These are phyloP conservation scores for Exserohilum turcica DNA, from an alignment of 2,329 filamentous ascomycete genomes.

Conservation along the genomic window DNA sequence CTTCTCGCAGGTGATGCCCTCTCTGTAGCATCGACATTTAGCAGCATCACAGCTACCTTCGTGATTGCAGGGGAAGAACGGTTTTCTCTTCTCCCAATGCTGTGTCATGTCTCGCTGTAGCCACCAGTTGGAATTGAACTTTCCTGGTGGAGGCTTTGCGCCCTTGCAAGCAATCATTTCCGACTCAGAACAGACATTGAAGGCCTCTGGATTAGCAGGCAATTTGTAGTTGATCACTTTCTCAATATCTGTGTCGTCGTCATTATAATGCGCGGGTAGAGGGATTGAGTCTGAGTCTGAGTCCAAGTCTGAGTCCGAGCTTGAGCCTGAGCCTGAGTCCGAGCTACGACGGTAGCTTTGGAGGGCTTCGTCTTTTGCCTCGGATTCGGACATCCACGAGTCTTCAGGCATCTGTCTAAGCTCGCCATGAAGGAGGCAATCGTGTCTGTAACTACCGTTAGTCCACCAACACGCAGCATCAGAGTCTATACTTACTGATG, in stretches of 20 bases:
- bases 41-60: conserved; percentile 66
- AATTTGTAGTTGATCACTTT: conserved; percentile 34
- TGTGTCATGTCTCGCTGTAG: conserved; percentile 52
- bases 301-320: no score
- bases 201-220: conserved; percentile 20
- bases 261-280: conserved; percentile 16
- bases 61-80: conserved; percentile 70
- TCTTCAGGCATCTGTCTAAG: conserved; percentile 37
- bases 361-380: conserved; percentile 11
- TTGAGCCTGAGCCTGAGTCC: no score
- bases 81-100: conserved; percentile 61
- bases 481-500: conserved; percentile 31
- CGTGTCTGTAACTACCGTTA: conserved; percentile 29
- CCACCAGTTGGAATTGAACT: conserved; percentile 29
- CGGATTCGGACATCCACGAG: conserved; percentile 10
- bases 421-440: conserved; percentile 52
- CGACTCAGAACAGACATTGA: conserved; percentile 8
- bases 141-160: conserved; percentile 13
- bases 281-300: neutral
- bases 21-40: conserved; percentile 66
- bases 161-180: conserved; percentile 2
- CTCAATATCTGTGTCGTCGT: conserved; percentile 30
- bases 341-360: conserved; percentile 5
- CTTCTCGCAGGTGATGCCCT: conserved; percentile 71
- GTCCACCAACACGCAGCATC: neutral